Evolutionary conservation across 1,284 basidiomycete genomes (phyloP).

Genomic region (Stereum hirsutum): DNA sequence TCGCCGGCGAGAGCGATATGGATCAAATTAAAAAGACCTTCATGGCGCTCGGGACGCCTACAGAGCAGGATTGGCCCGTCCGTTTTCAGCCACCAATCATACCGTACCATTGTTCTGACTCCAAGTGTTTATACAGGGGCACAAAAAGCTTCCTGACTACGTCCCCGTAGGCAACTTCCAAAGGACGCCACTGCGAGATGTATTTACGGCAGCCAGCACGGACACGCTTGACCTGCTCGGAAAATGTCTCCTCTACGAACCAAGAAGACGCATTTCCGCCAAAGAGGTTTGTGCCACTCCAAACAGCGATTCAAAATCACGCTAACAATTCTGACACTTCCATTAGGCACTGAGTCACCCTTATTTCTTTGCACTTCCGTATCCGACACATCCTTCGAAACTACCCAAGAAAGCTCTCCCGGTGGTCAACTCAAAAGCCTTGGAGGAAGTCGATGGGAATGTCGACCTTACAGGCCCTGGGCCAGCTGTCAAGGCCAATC

Average conservation of each 20-base stretch:
- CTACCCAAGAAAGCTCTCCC: constrained; percentile 63
- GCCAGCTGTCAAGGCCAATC: constrained; percentile 27
- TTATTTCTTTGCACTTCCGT: constrained; percentile 73
- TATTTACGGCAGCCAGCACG: constrained; percentile 86
- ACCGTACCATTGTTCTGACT: not conserved
- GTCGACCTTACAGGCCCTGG: constrained; percentile 32
- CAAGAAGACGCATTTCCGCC: constrained; percentile 76
- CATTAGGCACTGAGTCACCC: constrained; percentile 63
- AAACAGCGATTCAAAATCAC: not conserved
- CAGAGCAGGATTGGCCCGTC: constrained; percentile 96
- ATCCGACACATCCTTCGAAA: constrained; percentile 75
- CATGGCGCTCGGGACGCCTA: constrained; percentile 90
- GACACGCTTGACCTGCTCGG: constrained; percentile 83
- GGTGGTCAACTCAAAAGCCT: constrained; percentile 38
- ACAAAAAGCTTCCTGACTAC: constrained; percentile 86
- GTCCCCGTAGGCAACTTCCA: constrained; percentile 77
- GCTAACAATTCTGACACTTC: not conserved
- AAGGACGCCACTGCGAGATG: constrained; percentile 71
- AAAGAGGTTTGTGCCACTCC: constrained; percentile 41
- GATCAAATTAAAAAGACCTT: constrained; percentile 95
- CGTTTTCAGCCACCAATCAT: constrained; percentile 13
- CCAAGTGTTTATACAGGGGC: constrained; percentile 43
- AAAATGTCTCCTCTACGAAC: constrained; percentile 82
- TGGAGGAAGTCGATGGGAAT: constrained; percentile 71
- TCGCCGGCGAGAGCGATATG: constrained; percentile 91